Evolutionary conservation across 225 moss, liverwort and hornwort genomes (phyloP), one percentile per base, ranked within the genome.

Genomic region (Marchantia paleacea): DNA sequence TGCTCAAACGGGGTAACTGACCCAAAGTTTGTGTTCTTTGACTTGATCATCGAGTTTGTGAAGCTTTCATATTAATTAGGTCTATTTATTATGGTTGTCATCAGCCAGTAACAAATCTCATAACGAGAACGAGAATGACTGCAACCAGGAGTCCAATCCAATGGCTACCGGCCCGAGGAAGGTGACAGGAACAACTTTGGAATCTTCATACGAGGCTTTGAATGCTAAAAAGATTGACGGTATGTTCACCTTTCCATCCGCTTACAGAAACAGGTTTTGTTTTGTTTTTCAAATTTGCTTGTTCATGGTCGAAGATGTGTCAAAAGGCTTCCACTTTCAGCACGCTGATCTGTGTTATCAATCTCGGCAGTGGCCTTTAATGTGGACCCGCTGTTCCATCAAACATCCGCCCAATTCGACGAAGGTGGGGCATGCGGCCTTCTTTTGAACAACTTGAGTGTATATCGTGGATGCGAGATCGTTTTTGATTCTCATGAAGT

Each of bases 341-440:
- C 39, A n/a, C 50, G 52, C 31, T 78, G n/a, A 77, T 77, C 16
- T 4, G 6, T 47, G 19, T 48, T 30, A 51, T 11, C 9, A 64
- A 18, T 66, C 78, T 64, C 66, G 28, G 92, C 95, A 99, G 99
- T 91, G 85, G 93, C 95, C 72, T 95, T 93, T 67, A 88, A 91
- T 76, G 95, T 92, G 88, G 99, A 99, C 78, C 95, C 99, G 72
- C 84, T 99, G 51, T 99, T 99, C 71, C 92, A 94, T 88, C 93
- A 93, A 89, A 94, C 90, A 82, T 99, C 99, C 52, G 95, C 95
- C 54, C 93, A 94, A 78, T 93, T 99, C 83, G 99, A 95, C 82
- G 99, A 94, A 82, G 99, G 95, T 84, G 99, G 95, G 77, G 94
- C 99, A 60, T 89, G 90, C 84, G 95, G 95, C 72, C 99, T 99